phyloP scores from a whole-genome alignment of 2,329 filamentous ascomycete species.

The Fusarium avenaceum region DNA sequence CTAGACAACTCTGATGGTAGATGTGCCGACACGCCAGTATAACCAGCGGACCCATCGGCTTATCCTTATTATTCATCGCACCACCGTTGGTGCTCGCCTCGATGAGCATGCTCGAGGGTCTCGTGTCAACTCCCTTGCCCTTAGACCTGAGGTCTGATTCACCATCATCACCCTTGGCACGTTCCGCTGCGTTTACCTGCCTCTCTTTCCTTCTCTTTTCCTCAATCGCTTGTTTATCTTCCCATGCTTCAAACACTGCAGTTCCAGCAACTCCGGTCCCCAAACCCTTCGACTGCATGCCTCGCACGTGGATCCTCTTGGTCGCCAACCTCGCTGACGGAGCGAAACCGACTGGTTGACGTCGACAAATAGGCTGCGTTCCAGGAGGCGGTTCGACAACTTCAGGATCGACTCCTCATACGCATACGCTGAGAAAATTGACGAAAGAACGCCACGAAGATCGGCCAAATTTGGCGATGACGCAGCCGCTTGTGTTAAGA shows the following conservation, averaged over 20 bases:
- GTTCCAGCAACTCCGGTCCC: conserved; percentile 82
- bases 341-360: conserved; percentile 81
- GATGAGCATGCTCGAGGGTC: conserved; percentile 59
- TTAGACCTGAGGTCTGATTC: conserved; percentile 56
- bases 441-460: conserved; percentile 84
- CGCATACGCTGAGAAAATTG: conserved; percentile 94
- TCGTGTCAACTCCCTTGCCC: conserved; percentile 59
- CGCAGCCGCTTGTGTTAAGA: conserved; percentile 84
- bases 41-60: conserved; percentile 73
- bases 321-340: conserved; percentile 89
- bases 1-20: conserved; percentile 77
- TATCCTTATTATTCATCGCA: conserved; percentile 53
- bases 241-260: conserved; percentile 85
- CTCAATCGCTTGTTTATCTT: conserved; percentile 69
- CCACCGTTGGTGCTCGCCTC: conserved; percentile 47
- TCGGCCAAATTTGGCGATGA: conserved; percentile 89
- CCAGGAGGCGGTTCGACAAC: conserved; percentile 87
- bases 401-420: conserved; percentile 92
- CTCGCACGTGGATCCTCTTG: conserved; percentile 88
- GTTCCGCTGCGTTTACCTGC: conserved; percentile 55
- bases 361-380: conserved; percentile 88
- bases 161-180: conserved; percentile 55
- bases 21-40: conserved; percentile 79
- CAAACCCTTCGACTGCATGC: conserved; percentile 85
- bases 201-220: conserved; percentile 60